Percentiles rank a stretch among this genome's conserved stretches.
Conservation (phyloP, 768 basidiomycete genomes). For the Mycena vulgaris region DNA sequence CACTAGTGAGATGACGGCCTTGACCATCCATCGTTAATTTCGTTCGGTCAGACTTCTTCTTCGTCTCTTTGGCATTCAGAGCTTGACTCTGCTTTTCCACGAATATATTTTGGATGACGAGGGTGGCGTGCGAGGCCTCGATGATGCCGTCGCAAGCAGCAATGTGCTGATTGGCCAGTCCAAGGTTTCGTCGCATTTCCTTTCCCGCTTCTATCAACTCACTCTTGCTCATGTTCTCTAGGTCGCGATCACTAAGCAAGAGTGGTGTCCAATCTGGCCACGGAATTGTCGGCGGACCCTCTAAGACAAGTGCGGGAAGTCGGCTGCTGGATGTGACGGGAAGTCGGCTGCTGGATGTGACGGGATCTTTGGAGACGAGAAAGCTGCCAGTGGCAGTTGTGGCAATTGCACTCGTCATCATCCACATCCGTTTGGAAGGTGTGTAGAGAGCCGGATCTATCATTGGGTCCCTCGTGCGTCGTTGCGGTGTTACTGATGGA, state of each 20-base stretch:
- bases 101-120: slow-evolving; percentile 40
- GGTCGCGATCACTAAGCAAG: background rate
- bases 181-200: slow-evolving; percentile 10
- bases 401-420: background rate
- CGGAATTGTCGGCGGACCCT: no score
- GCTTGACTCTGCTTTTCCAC: slow-evolving; percentile 37
- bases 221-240: background rate
- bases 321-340: no score
- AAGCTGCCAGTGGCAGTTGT: background rate
- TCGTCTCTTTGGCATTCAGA: slow-evolving; percentile 37
- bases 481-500: no score
- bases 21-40: slow-evolving; percentile 35
- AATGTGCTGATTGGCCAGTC: slow-evolving; percentile 24
- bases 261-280: background rate
- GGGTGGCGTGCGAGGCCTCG: slow-evolving; percentile 36
- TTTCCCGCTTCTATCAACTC: background rate
- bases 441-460: no score
- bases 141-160: slow-evolving; percentile 31
- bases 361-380: no score
- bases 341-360: no score
- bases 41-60: slow-evolving; percentile 29
- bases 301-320: no score
- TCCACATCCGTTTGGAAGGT: no score
- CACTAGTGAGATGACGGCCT: slow-evolving; percentile 23
- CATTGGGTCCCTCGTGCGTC: slow-evolving; percentile 8